Base-by-base conservation (phyloP, 352 stramenopile genomes). In the Achlya hypogyna region DNA sequence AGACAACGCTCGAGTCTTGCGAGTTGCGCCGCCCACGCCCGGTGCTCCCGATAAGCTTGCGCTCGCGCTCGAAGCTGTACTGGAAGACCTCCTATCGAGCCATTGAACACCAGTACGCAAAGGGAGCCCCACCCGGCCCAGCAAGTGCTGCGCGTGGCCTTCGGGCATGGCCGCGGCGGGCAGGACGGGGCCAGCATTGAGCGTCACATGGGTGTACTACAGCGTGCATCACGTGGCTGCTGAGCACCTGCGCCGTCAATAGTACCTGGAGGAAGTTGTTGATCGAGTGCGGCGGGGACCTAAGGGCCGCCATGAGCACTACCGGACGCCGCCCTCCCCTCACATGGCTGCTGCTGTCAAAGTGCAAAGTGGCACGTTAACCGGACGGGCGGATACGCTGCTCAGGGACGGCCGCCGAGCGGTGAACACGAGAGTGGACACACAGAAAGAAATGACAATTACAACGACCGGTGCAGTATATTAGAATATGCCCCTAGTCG, bases 31-130 rank as follows among this genome's bases (percentile, higher is more conserved):
- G 58, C 23, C 67, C 40, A 12, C 28, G 69, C 10, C 78, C 71
- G 2, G 71, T 69, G 51, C 77, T 74, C 84, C 87, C 79, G 22
- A 89, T 56, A 63, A 87, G 87, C 52, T 83, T 78, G 45, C 78
- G 78, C 56, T 89, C 81, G 20, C 76, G 76, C 38, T 72, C 86
- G 51, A 89, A 89, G 66, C 87, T 79, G 69, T 89, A 89, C 71
- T 86, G 76, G 62, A 87, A 89, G 35, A 89, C 75, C 45, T 84
- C 75, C 81, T 89, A 58, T 29, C 45, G 34, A 10, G 43, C 27
- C 9, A 35, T 56, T 9, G 20, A 49, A 51, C 42, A 23, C 43
- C 18, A 31, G 23, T 28, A 12, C 6, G 16, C 32, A 35, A 1
- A 20, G 0, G 4, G 28, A 53, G 27, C 16, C 18, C 34, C 28